A percentile compares a stretch with the other conserved stretches of the same genome.
phyloP scores from a whole-genome alignment of 1,284 basidiomycete species.

The Pterulicium gracile region DNA sequence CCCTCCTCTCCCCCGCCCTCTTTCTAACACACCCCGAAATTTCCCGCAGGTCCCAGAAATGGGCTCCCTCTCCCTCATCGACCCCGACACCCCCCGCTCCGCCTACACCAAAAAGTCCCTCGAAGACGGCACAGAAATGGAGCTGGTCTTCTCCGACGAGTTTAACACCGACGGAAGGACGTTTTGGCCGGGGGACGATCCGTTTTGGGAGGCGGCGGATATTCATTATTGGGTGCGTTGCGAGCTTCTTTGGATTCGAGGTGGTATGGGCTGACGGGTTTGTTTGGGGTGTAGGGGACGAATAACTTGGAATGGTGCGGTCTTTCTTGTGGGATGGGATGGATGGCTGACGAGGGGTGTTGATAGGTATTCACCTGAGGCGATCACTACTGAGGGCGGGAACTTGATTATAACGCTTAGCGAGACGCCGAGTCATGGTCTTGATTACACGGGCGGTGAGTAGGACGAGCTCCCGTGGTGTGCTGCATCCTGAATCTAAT shows the following conservation, averaged over 20 bases:
- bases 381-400: slow-evolving; percentile 55
- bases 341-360: slow-evolving; percentile 4
- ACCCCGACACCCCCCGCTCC: slow-evolving; percentile 35
- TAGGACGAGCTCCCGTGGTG: too few relatives aligned
- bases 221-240: slow-evolving; percentile 59
- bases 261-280: too few relatives aligned
- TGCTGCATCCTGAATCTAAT: too few relatives aligned
- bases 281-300: slow-evolving; percentile 28
- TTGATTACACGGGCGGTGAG: slow-evolving; percentile 55
- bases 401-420: slow-evolving; percentile 46
- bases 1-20: background rate
- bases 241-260: background rate
- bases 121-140: slow-evolving; percentile 23
- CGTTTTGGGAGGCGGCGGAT: slow-evolving; percentile 61
- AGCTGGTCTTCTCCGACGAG: slow-evolving; percentile 61
- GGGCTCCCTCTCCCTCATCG: slow-evolving; percentile 34
- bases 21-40: background rate
- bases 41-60: slow-evolving; percentile 20
- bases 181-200: slow-evolving; percentile 42
- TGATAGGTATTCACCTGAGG: too few relatives aligned
- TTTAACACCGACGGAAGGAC: slow-evolving; percentile 52
- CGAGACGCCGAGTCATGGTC: slow-evolving; percentile 39
- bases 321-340: too few relatives aligned
- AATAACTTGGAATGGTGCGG: slow-evolving; percentile 50
- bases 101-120: slow-evolving; percentile 30